Evolutionary conservation across 2,329 filamentous ascomycete species (phyloP), one percentile per base, ranked within the genome.

Genomic region (Ophiostoma sp.): DNA sequence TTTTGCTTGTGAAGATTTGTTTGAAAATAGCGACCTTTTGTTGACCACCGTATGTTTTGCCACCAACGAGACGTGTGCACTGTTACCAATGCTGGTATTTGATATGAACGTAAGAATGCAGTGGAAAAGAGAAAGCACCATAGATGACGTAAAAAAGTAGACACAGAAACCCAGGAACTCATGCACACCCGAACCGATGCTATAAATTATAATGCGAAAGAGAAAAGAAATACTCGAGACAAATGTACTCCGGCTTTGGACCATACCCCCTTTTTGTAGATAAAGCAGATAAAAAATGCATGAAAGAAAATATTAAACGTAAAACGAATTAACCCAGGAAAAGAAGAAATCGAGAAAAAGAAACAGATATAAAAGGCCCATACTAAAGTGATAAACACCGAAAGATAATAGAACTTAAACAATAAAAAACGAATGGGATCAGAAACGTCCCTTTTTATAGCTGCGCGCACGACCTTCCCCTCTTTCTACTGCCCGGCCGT

Each of bases 341-440:
- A 70, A 61, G 52, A 42, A 50, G 50, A 15, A 42, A 45, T 61
- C 3, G n/a, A 71, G 48, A 71, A 28, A 63, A 55, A 31, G n/a
- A 39, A 69, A 25, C 22, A 39, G 5, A 61, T 6, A 25, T 12
- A 28, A 8, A 50, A 36, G 42, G 36, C 15, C 28, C 66, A 55
- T 15, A 52, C 31, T 25, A 64, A 25, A n/a, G 25, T 17, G 33
- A 22, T 55, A 39, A 25, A 55, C n/a, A 11, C 9, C 45, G 17
- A 25, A 39, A 25, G 11, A 22, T 28, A 36, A n/a, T 3, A 69
- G 52, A 15, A 28, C n/a, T 11, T 12, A 6, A n/a, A 50, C 5
- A 2, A 50, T 17, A 7, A 69, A 31, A 52, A 52, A 52, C 19
- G 63, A 17, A 25, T 19, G 55, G 2, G 3, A 3, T 25, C 12